Evolutionary conservation across 805 yeast genomes (phyloP).

Genomic region (Saccharomycopsis fibuligera): DNA sequence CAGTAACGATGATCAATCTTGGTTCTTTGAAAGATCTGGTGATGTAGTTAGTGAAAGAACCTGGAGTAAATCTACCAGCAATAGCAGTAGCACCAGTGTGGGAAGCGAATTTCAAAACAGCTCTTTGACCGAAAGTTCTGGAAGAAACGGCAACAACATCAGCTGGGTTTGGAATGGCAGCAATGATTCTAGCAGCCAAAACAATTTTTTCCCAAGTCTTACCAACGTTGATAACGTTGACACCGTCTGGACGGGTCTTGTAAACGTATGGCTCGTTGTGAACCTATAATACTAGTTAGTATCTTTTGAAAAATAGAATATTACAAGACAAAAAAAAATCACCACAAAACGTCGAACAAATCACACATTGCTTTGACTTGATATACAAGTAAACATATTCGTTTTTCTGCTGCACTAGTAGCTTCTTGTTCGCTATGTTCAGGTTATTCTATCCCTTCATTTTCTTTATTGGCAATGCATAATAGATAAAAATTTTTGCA

Average conservation of each 20-base stretch:
- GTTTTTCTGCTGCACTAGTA: no score
- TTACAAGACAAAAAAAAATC: no score
- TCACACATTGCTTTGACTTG: no score
- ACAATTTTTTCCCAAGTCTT: conserved; percentile 99
- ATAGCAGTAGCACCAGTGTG: conserved; percentile 99
- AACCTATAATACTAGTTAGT: conserved; percentile 43
- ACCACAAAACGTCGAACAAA: no score
- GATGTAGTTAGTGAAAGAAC: conserved; percentile 99
- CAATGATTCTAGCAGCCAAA: conserved; percentile 98
- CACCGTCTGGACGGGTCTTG: conserved; percentile 99
- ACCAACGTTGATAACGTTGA: conserved; percentile 95
- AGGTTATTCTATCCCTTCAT: no score
- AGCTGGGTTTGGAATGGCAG: conserved; percentile 97
- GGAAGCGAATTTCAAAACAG: conserved; percentile 98
- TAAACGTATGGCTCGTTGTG: conserved; percentile 95
- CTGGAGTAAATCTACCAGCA: conserved; percentile 99
- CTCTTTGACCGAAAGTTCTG: conserved; percentile 99
- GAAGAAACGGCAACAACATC: conserved; percentile 99
- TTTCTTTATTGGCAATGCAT: no score
- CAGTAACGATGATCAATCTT: conserved; percentile 97
- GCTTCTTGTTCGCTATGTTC: no score
- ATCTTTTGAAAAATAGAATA: no score
- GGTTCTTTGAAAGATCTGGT: conserved; percentile 99
- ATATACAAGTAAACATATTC: no score
- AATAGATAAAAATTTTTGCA: no score